A percentile compares a stretch with the other conserved stretches of the same genome.
phyloP scores from a whole-genome alignment of 139 green algal genomes.

The Yamagishiella unicocca region DNA sequence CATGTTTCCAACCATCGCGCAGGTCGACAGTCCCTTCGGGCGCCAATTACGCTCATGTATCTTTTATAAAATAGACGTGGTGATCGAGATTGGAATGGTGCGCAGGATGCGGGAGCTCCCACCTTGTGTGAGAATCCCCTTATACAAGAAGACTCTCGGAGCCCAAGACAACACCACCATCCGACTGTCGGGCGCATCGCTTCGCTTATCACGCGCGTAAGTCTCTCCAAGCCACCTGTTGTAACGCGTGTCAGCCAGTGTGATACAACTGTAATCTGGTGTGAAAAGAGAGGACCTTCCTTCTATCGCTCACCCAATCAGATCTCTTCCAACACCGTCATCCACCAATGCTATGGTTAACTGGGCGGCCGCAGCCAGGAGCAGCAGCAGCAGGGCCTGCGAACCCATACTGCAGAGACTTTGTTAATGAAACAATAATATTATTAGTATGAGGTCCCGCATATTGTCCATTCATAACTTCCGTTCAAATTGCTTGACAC shows the following conservation, averaged over 20 bases:
- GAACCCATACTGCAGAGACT: too few relatives aligned
- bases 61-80: too few relatives aligned
- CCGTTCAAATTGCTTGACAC: too few relatives aligned
- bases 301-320: constrained; percentile 13
- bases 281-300: neutral
- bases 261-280: neutral
- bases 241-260: neutral
- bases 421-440: too few relatives aligned
- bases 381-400: neutral
- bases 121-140: constrained; percentile 37
- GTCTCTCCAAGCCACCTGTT: constrained; percentile 42
- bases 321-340: constrained; percentile 14
- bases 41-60: too few relatives aligned
- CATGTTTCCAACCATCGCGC: too few relatives aligned
- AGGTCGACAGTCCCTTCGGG: too few relatives aligned
- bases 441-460: too few relatives aligned
- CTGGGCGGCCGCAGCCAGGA: neutral
- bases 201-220: neutral
- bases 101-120: too few relatives aligned
- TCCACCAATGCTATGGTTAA: neutral
- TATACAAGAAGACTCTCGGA: constrained; percentile 38
- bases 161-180: constrained; percentile 40
- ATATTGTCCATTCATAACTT: too few relatives aligned
- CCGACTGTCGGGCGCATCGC: neutral
- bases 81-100: too few relatives aligned